phyloP scores from a whole-genome alignment of 805 yeast genomes.

The Sugiyamaella mastotermitis region DNA sequence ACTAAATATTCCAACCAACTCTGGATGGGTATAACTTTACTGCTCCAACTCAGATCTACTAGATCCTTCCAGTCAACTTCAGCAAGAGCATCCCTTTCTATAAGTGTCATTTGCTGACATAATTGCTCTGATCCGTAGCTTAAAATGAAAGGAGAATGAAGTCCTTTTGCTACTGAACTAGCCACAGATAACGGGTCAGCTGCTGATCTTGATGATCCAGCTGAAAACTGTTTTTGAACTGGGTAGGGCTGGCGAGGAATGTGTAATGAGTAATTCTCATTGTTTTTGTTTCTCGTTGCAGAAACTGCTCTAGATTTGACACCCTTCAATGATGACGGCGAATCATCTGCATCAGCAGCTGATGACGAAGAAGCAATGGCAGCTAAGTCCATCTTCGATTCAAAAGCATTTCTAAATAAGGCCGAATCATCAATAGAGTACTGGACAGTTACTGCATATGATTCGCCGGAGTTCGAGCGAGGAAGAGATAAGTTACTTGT shows the following conservation, averaged over 20 bases:
- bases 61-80: slow-evolving; percentile 93
- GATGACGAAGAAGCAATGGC: slow-evolving; percentile 4
- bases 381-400: slow-evolving; percentile 9
- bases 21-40: slow-evolving; percentile 57
- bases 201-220: too few species aligned
- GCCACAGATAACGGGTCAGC: slow-evolving; percentile 33
- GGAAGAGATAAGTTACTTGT: too few species aligned
- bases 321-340: background rate
- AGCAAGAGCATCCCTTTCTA: slow-evolving; percentile 75
- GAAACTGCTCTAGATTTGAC: background rate
- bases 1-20: slow-evolving; percentile 77
- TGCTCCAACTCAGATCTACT: slow-evolving; percentile 68
- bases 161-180: slow-evolving; percentile 38
- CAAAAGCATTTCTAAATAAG: slow-evolving; percentile 18
- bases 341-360: too few species aligned
- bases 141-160: slow-evolving; percentile 79
- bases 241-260: background rate
- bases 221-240: background rate
- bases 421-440: slow-evolving; percentile 10
- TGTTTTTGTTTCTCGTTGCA: background rate
- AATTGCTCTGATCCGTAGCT: slow-evolving; percentile 60
- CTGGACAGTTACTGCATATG: background rate
- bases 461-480: background rate
- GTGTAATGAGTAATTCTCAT: background rate
- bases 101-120: slow-evolving; percentile 77